Conservation (phyloP, 495 filamentous ascomycete species). For the Penicillium waksmanii region DNA sequence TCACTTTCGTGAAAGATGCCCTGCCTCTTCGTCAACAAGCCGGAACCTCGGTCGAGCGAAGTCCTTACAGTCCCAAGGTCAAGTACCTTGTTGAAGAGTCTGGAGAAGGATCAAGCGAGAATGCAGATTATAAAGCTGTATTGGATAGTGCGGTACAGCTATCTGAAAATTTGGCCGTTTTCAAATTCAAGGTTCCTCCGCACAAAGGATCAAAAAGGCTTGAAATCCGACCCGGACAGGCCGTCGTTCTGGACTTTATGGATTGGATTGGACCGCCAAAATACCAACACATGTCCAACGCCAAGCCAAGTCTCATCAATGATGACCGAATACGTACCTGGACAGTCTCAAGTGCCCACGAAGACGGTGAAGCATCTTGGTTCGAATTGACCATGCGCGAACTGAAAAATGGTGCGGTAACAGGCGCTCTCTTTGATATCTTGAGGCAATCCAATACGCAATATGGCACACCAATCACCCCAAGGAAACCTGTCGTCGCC, state of each 20-base stretch:
- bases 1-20: conserved; percentile 19
- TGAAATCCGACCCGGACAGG: conserved; percentile 22
- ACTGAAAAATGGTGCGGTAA: conserved; percentile 19
- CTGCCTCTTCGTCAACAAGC: conserved; percentile 19
- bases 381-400: conserved; percentile 27
- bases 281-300: conserved; percentile 24
- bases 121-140: conserved; percentile 4
- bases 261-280: conserved; percentile 26
- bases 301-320: conserved; percentile 16
- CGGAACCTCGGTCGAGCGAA: conserved; percentile 20
- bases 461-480: neutral
- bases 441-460: neutral
- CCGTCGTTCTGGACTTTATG: conserved; percentile 25
- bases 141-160: conserved; percentile 15
- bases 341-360: conserved; percentile 26
- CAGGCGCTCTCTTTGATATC: conserved; percentile 20
- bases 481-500: conserved; percentile 4
- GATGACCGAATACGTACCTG: conserved; percentile 28
- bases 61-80: conserved; percentile 25
- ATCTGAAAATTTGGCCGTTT: conserved; percentile 16
- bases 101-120: neutral
- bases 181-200: conserved; percentile 18
- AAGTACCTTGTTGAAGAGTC: conserved; percentile 22
- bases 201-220: neutral
- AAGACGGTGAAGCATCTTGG: conserved; percentile 10